These are phyloP conservation scores for Aspergillus carlsbadensis DNA, from an alignment of 495 filamentous ascomycete genomes.

Conservation along the genomic window DNA sequence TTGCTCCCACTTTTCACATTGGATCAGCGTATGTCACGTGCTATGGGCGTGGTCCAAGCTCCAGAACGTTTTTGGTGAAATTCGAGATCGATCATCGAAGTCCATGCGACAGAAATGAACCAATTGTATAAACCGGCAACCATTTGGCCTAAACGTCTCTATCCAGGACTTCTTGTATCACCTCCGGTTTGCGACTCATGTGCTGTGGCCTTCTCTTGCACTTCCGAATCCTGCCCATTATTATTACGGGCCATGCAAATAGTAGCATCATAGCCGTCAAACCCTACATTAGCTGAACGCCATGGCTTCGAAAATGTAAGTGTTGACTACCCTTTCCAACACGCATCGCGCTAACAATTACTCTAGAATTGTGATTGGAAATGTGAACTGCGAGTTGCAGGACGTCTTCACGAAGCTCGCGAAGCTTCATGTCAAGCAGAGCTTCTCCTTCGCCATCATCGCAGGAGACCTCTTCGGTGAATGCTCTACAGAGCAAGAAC, in stretches of 20 bases:
- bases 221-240: too few relatives aligned
- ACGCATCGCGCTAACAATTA: not conserved
- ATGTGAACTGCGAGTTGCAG: constrained; percentile 70
- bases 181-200: too few relatives aligned
- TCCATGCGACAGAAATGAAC: not conserved
- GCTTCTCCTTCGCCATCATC: constrained; percentile 79
- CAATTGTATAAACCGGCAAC: not conserved
- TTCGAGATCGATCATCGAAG: not conserved
- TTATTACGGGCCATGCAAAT: constrained; percentile 8
- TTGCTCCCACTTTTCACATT: constrained; percentile 16
- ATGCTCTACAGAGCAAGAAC: constrained; percentile 47
- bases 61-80: constrained; percentile 14
- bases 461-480: constrained; percentile 76
- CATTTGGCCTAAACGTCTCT: too few relatives aligned
- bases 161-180: too few relatives aligned
- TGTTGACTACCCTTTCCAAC: constrained; percentile 8
- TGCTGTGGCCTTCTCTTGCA: too few relatives aligned
- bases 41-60: constrained; percentile 25
- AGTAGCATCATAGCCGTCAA: constrained; percentile 17
- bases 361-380: constrained; percentile 74
- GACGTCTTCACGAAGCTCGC: constrained; percentile 75
- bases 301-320: constrained; percentile 69
- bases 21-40: constrained; percentile 31
- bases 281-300: constrained; percentile 2
- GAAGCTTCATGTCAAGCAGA: constrained; percentile 77